These are phyloP conservation scores for Hanseniaspora guilliermondii DNA, from an alignment of 805 yeast genomes.

Conservation along the genomic window DNA sequence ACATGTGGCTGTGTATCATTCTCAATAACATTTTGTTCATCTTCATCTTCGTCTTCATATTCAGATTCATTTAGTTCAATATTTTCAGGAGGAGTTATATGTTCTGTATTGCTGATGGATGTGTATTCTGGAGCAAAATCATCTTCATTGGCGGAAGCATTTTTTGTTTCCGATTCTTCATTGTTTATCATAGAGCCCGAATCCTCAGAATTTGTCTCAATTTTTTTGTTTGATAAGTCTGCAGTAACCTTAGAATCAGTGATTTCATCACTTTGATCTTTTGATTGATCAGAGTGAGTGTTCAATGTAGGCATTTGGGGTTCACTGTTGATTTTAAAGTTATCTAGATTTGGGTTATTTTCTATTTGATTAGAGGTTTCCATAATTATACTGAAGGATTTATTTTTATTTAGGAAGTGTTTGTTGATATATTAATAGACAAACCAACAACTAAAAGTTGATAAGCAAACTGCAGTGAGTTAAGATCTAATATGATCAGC, in stretches of 20 bases:
- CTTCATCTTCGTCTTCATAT: conserved; percentile 10
- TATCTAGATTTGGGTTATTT: not conserved
- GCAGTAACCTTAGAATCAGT: not conserved
- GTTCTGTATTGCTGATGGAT: not conserved
- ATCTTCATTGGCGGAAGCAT: conserved; percentile 5
- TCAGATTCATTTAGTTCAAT: conserved; percentile 2
- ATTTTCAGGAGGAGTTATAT: conserved; percentile 6
- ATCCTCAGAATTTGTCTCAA: not conserved
- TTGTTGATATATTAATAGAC: too few relatives aligned
- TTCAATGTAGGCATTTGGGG: not conserved
- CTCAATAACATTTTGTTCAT: not conserved
- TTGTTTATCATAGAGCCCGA: not conserved
- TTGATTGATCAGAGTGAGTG: not conserved
- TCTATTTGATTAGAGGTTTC: not conserved
- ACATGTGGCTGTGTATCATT: not conserved
- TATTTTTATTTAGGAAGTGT: not conserved
- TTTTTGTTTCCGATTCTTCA: not conserved
- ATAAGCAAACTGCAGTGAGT: too few relatives aligned
- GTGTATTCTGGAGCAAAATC: not conserved
- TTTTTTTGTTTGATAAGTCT: not conserved
- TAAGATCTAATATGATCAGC: too few relatives aligned
- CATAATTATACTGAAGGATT: not conserved
- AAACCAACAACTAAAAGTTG: too few relatives aligned
- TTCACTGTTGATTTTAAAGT: not conserved
- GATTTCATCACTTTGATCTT: not conserved